A percentile compares a stretch with the other conserved stretches of the same genome.
phyloP scores from a whole-genome alignment of 768 basidiomycete genomes.

The Rhizopogon rudus region DNA sequence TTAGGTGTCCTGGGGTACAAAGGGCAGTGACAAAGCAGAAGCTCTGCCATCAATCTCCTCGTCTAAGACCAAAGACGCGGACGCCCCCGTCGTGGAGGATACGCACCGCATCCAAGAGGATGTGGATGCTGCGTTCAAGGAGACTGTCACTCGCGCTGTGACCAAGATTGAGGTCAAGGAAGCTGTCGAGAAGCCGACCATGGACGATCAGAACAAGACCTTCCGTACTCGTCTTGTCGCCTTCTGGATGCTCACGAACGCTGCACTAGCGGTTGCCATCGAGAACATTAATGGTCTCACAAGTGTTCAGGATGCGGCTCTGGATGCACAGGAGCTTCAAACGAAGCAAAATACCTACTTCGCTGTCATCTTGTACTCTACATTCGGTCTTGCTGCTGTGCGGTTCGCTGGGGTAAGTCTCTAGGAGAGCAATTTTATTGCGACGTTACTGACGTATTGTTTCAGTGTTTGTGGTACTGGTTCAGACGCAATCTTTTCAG shows the following conservation, averaged over 20 bases:
- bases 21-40: slow-evolving; percentile 93
- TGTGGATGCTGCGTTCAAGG: slow-evolving; percentile 87
- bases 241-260: slow-evolving; percentile 76
- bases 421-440: neutral
- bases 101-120: slow-evolving; percentile 80
- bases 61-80: slow-evolving; percentile 71
- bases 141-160: slow-evolving; percentile 84
- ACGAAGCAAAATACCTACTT: slow-evolving; percentile 64
- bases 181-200: slow-evolving; percentile 67
- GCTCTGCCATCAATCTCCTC: slow-evolving; percentile 86
- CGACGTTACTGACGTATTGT: neutral
- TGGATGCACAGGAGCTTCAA: slow-evolving; percentile 38
- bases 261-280: slow-evolving; percentile 65
- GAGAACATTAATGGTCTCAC: slow-evolving; percentile 68
- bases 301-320: slow-evolving; percentile 29
- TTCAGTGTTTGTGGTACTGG: slow-evolving; percentile 77
- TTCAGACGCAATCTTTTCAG: slow-evolving; percentile 80
- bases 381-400: slow-evolving; percentile 65
- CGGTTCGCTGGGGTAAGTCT: slow-evolving; percentile 71
- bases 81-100: slow-evolving; percentile 80
- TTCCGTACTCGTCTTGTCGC: slow-evolving; percentile 88
- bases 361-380: slow-evolving; percentile 73
- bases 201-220: slow-evolving; percentile 88
- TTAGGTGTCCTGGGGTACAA: slow-evolving; percentile 91
- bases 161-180: slow-evolving; percentile 69